Conservation (phyloP, 306 rosid species). For the Prunus fruticosa region DNA sequence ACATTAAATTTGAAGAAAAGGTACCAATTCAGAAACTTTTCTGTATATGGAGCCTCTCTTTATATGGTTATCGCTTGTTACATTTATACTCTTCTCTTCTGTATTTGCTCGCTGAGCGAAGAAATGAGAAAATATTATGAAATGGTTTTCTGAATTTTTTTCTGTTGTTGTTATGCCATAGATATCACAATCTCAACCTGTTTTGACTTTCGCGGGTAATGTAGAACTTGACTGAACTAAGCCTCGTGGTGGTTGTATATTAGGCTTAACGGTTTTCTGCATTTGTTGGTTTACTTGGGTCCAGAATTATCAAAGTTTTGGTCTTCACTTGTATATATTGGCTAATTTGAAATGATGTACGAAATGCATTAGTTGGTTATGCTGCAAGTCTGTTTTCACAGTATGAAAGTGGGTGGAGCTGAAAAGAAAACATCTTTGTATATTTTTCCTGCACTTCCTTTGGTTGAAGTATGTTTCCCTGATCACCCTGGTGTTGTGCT, state of each 20-base stretch:
- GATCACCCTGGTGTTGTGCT: not conserved
- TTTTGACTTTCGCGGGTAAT: not conserved
- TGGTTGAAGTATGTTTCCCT: not conserved
- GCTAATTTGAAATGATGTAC: not conserved
- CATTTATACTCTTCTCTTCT: constrained; percentile 4
- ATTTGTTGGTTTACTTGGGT: not conserved
- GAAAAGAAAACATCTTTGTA: not conserved
- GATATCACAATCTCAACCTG: not conserved
- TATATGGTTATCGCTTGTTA: not conserved
- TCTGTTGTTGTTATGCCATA: not conserved
- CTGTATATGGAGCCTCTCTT: not conserved
- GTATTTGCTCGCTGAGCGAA: constrained; percentile 10
- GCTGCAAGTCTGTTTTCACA: not conserved
- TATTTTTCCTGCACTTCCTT: not conserved
- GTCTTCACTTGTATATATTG: constrained; percentile 12
- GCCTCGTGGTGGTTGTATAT: not conserved
- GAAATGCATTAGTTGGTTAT: constrained; percentile 2
- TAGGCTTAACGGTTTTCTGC: constrained; percentile 2
- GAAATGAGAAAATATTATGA: constrained; percentile 8
- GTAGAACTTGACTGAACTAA: constrained; percentile 16
- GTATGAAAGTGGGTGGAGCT: not conserved
- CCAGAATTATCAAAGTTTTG: too few species aligned
- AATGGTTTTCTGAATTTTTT: not conserved
- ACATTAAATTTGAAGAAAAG: constrained; percentile 25
- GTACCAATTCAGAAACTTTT: constrained; percentile 28